phyloP scores from a whole-genome alignment of 768 basidiomycete species.

The Dacryopinax primogenitus region DNA sequence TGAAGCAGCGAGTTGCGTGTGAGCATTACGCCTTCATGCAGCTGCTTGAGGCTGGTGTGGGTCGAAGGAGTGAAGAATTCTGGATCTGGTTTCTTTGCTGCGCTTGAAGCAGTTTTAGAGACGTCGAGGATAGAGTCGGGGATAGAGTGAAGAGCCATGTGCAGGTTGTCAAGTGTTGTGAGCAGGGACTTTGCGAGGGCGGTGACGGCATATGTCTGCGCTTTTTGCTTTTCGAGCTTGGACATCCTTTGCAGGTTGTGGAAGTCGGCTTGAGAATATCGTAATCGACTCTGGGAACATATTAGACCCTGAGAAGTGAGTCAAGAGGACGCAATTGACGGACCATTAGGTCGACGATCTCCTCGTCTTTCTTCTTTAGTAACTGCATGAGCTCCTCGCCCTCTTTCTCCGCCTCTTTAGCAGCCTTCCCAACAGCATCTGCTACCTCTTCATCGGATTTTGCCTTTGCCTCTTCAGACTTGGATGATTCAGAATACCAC shows the following conservation, averaged over 20 bases:
- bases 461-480: not conserved
- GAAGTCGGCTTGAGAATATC: conserved; percentile 90
- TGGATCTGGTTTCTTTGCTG: conserved; percentile 25
- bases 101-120: conserved; percentile 20
- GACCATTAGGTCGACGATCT: conserved; percentile 75
- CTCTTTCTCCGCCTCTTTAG: not conserved
- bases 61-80: conserved; percentile 25
- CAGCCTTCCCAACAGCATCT: not conserved
- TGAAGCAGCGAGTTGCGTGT: conserved; percentile 82
- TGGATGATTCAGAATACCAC: not conserved
- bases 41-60: conserved; percentile 23
- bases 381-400: not conserved
- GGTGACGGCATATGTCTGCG: conserved; percentile 84
- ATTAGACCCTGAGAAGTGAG: not conserved
- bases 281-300: conserved; percentile 57
- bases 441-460: not conserved
- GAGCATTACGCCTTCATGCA: conserved; percentile 79
- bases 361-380: conserved; percentile 67
- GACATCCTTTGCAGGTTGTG: conserved; percentile 87
- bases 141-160: conserved; percentile 58
- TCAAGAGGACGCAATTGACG: conserved; percentile 22
- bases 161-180: conserved; percentile 81
- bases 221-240: conserved; percentile 80
- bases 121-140: conserved; percentile 29
- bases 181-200: conserved; percentile 80